These are phyloP conservation scores for Fusarium xyrophilum DNA, from an alignment of 2,329 filamentous ascomycete genomes.

Conservation along the genomic window DNA sequence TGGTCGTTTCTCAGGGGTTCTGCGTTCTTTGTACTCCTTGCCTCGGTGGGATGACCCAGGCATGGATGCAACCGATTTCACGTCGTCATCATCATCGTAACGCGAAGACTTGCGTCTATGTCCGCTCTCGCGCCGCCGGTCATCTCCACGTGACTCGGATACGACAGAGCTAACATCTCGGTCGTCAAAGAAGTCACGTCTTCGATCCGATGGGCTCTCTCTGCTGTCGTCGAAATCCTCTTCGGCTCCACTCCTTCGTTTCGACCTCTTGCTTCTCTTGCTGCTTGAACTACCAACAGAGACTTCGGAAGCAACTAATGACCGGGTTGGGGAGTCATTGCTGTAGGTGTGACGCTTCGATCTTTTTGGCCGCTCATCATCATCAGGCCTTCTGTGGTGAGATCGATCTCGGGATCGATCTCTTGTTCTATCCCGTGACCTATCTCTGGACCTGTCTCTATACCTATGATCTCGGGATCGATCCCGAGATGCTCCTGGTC, in stretches of 20 bases:
- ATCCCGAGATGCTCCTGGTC: slow-evolving; percentile 25
- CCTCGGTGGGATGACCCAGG: slow-evolving; percentile 46
- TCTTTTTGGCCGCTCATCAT: slow-evolving; percentile 47
- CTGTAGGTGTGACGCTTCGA: slow-evolving; percentile 46
- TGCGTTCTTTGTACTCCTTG: slow-evolving; percentile 40
- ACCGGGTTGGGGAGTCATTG: slow-evolving; percentile 45
- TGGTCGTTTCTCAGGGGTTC: slow-evolving; percentile 50
- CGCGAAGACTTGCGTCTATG: slow-evolving; percentile 43
- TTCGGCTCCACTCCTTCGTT: slow-evolving; percentile 47
- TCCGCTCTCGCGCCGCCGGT: slow-evolving; percentile 46
- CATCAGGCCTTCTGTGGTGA: slow-evolving; percentile 37
- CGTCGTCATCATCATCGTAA: slow-evolving; percentile 57
- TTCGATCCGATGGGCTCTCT: slow-evolving; percentile 51
- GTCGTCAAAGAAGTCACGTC: slow-evolving; percentile 51
- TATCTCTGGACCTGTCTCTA: slow-evolving; percentile 2
- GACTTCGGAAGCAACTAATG: slow-evolving; percentile 48
- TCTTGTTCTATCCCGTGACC: slow-evolving; percentile 10
- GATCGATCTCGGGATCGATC: slow-evolving; percentile 27
- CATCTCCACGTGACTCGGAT: slow-evolving; percentile 52
- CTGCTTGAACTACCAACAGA: slow-evolving; percentile 48
- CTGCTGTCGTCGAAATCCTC: slow-evolving; percentile 46
- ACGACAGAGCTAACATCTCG: slow-evolving; percentile 59
- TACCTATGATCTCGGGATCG: slow-evolving; percentile 4
- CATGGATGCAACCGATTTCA: slow-evolving; percentile 54
- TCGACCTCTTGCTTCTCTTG: slow-evolving; percentile 52